Percentiles rank a stretch among this genome's conserved stretches.
Conservation (phyloP, 2,329 filamentous ascomycete genomes). For the Pseudocercospora fuligena region DNA sequence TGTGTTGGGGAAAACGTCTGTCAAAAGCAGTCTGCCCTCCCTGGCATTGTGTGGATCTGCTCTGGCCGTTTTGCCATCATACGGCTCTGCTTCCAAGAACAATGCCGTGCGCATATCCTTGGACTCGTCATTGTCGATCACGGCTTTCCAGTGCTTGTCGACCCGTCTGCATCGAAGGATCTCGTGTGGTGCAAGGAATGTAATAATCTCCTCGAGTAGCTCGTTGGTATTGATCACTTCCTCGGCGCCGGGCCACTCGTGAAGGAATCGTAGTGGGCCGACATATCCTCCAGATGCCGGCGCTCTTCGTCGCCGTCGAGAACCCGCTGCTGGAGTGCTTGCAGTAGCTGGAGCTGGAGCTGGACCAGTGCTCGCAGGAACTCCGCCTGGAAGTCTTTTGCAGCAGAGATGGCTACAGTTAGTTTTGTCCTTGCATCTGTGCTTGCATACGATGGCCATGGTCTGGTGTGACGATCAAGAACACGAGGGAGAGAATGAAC, state of each 20-base stretch:
- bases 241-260: background rate
- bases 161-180: background rate
- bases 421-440: background rate
- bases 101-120: background rate
- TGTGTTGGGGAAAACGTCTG: background rate
- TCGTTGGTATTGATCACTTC: background rate
- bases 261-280: background rate
- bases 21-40: background rate
- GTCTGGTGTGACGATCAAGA: background rate
- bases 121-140: background rate
- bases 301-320: background rate
- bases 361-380: background rate
- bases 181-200: background rate
- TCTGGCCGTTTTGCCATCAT: background rate
- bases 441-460: background rate
- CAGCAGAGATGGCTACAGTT: background rate
- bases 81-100: background rate
- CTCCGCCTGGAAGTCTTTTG: background rate
- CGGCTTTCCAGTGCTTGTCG: background rate
- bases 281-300: background rate
- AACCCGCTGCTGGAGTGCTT: background rate
- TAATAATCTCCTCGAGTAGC: background rate
- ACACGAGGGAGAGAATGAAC: background rate
- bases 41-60: background rate
- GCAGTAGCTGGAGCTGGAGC: background rate